Evolutionary conservation across 257 asterid genomes (phyloP).

Genomic region (Nemophila menziesii): DNA sequence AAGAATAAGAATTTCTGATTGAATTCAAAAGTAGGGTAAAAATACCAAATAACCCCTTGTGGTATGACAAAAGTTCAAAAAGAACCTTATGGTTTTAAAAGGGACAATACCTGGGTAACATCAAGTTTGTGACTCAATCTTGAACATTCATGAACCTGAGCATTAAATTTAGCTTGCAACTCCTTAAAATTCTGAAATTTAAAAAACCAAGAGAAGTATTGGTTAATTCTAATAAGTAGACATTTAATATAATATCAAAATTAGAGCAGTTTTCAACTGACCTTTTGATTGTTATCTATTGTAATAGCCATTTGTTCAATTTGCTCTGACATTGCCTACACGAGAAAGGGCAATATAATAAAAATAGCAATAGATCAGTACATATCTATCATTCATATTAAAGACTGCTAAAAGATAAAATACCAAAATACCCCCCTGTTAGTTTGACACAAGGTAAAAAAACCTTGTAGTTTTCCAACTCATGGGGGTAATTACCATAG

Average conservation of each 20-base stretch:
- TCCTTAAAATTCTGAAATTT: conserved; percentile 46
- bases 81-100: too few species aligned
- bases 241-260: not conserved
- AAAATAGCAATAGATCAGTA: conserved; percentile 4
- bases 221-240: not conserved
- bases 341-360: not conserved
- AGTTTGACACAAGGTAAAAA: too few species aligned
- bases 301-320: conserved; percentile 67
- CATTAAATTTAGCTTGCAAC: conserved; percentile 41
- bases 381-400: too few species aligned
- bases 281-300: conserved; percentile 70
- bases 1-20: conserved; percentile 17
- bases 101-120: conserved; percentile 59
- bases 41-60: too few species aligned
- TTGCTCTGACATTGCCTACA: conserved; percentile 78
- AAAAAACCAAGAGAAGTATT: not conserved
- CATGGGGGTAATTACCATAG: too few species aligned
- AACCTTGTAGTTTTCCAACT: too few species aligned
- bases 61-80: too few species aligned
- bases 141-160: conserved; percentile 49
- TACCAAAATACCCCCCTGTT: too few species aligned
- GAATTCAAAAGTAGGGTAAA: not conserved
- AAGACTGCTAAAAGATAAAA: not conserved
- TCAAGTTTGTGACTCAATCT: conserved; percentile 48
- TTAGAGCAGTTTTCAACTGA: conserved; percentile 3